Evolutionary conservation across 2,329 filamentous ascomycete genomes (phyloP), one percentile per base, ranked within the genome.

Genomic region (Microsporum canis): DNA sequence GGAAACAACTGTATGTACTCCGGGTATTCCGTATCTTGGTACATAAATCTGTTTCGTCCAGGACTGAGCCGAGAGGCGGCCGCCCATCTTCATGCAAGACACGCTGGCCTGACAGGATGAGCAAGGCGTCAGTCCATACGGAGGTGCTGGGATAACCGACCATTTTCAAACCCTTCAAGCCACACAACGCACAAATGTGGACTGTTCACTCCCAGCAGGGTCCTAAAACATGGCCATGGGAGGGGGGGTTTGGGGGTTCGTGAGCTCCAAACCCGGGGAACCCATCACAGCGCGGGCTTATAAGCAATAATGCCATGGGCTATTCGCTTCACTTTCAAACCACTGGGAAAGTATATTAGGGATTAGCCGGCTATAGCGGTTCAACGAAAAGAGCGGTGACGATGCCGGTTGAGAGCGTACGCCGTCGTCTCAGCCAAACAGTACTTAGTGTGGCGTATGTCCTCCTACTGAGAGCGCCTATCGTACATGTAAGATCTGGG

Each of bases 271-370:
- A 55, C 51, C 31, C 33, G 31, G 51, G 45, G 51, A 55, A 55
- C 51, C 51, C 51, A 55, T 55, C 51, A 38, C 33, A 38, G 31
- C 51, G 51, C 36, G 51, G 51, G 51, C 51, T 55, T 10, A 36
- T 6, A 38, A 55, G 31, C 23, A 29, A 31, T 6, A 31, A 55
- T 55, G 51, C 31, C 51, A 55, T 34, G 31, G 51, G 51, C 33
- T 55, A 8, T 55, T 55, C 51, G 51, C 51, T 55, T 55, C 51
- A 55, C 51, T 55, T 55, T 36, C 51, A 55, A 55, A 36, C 51
- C 51, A 6, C 51, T 23, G 51, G 17, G 14, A 38, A 38, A 55
- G 51, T 34, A 55, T 55, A 36, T 55, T 17, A 55, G 10, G 51
- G 29, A 23, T 55, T 55, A 38, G 29, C n/a, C n/a, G 51, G 51